Evolutionary conservation across 129 eudicot species (phyloP), one percentile per base, ranked within the genome.

Genomic region (Pulicaria dysenterica): DNA sequence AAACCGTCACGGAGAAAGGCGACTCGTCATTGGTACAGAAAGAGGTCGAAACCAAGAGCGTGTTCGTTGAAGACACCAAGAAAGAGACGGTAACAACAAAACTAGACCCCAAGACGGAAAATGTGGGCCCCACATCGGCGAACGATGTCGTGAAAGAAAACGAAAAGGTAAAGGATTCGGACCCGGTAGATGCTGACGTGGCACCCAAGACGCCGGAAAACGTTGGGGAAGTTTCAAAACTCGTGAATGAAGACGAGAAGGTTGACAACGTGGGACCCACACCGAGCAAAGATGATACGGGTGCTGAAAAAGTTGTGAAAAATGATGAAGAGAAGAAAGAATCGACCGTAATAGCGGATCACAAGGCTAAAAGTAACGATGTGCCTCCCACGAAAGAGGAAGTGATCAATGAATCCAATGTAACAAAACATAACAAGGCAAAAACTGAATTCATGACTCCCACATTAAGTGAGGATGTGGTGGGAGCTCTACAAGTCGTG

Each of bases 401-500:
- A 46, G 39, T 34, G 63, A 36, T 17, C 34, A 75, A 57, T 40
- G 67, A 34, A 67, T 16, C 59, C 8, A 38, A 34, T 17, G 0
- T 34, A 46, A 16, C 39, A 10, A 58, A 72, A 38, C 69, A 72
- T 14, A 72, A 46, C 59, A 56, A 55, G 7, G 65, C 42, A 38
- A 72, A 72, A 58, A 38, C 38, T 0, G 77, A 72, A 58, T 72
- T 58, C 24, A 58, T 72, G 77, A 73, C 70, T 48, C 77, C 77
- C 17, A 73, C 58, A 24, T 9, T 39, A 37, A 37, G 70, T 8
- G 61, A 73, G 7, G 77, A 69, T n/a, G 62, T 17, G n/a, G 64
- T 10, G 8, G 51, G 57, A 16, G 38, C 62, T 15, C 38, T 38
- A 5, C 39, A 59, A 37, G 58, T 3, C 14, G 16, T 15, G 17